A percentile compares a stretch with the other conserved stretches of the same genome.
Conservation (phyloP, 1,284 basidiomycete genomes). For the Pseudozyma pruni region DNA sequence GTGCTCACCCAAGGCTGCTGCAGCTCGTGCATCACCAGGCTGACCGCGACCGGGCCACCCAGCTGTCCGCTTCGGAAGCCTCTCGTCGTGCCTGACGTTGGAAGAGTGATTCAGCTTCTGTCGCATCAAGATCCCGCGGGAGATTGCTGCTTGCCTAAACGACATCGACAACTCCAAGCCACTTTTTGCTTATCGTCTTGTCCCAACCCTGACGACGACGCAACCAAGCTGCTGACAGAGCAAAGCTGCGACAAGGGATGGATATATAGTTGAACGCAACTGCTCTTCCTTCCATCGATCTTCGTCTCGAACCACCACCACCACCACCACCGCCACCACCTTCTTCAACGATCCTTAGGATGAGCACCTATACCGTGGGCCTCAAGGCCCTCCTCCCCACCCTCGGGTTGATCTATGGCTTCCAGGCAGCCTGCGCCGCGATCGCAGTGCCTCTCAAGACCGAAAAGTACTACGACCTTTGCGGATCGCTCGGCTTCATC, state of each 20-base stretch:
- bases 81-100: background rate
- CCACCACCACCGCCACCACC: background rate
- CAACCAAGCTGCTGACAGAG: no score
- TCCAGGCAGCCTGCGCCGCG: conserved; percentile 52
- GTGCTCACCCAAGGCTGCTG: no score
- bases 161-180: no score
- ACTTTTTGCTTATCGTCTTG: background rate
- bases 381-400: conserved; percentile 53
- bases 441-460: conserved; percentile 54
- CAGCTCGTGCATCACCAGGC: no score
- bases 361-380: conserved; percentile 50
- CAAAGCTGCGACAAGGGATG: background rate
- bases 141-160: conserved; percentile 4
- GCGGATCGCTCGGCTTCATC: conserved; percentile 77
- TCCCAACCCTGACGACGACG: no score
- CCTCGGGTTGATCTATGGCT: conserved; percentile 55
- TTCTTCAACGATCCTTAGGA: background rate
- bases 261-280: background rate
- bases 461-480: conserved; percentile 62
- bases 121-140: background rate
- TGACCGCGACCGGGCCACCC: background rate
- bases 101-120: background rate
- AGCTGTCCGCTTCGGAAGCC: background rate
- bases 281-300: background rate
- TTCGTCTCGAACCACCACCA: background rate